Evolutionary conservation across 768 basidiomycete genomes (phyloP), one percentile per base, ranked within the genome.

Genomic region (Glaciozyma martinii): DNA sequence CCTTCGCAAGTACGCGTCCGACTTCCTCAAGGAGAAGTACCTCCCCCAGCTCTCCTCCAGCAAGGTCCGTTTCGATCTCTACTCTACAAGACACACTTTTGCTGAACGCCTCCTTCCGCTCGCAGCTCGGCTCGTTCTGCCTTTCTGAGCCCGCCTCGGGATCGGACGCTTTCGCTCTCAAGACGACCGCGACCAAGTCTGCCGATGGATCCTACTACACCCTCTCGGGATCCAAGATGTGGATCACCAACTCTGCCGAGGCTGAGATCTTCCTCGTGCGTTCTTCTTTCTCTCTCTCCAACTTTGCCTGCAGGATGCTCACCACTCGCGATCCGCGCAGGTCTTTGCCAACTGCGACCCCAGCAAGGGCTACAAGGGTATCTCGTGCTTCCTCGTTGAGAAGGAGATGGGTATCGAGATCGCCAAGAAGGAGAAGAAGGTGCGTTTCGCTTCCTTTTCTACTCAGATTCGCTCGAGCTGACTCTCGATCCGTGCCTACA

Each of bases 381-480:
- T 99, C 76, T 94, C 95, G 7, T 98, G 94, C 77, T 99, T 99
- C 78, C 79, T 94, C 55, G 89, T 90, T 32, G 91, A 90, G 53
- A 94, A 90, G 77, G 91, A 94, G 65, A 92, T 93, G 90, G 95
- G 94, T 16, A 81, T 99, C 66, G 80, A 97, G 76, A 90, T 98
- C 65, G 93, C 93, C 23, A 99, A 99, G 82, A 97, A 97, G 80
- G 95, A 99, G 77, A 86, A 95, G 78, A 99, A 99, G 75, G 77
- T 77, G 42, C 33, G 73, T 33, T 59, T 21, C 46, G 46, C n/a
- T 25, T 16, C 21, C 46, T 47, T 19, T n/a, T n/a, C n/a, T n/a
- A n/a, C n/a, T n/a, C n/a, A n/a, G n/a, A 47, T 25, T 21, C 19
- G 16, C n/a, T 25, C 4, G 8, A 10, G 3, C 27, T 29, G 52